Evolutionary conservation across 805 yeast genomes (phyloP), one percentile per base, ranked within the genome.

Genomic region (Starmerella riodocensis): DNA sequence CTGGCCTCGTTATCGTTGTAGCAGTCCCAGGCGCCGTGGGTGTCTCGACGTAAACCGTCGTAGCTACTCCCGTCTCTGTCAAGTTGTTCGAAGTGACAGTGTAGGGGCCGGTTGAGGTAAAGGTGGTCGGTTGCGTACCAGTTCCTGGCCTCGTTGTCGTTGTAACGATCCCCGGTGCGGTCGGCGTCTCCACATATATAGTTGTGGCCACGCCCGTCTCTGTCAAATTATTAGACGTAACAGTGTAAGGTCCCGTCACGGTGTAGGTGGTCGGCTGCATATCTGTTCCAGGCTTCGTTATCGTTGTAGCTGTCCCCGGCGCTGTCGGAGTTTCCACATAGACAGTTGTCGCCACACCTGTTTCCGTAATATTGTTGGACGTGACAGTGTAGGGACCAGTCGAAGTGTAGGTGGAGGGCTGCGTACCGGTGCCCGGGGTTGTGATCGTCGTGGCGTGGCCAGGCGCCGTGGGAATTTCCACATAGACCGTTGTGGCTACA

Each of bases 1-100:
- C 30, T 11, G 34, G 29, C 7, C n/a, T 16, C 13, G 37, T 33
- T 3, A 17, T 26, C 6, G 39, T 35, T 4, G 37, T 19, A 9
- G 34, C 21, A 16, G 23, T 24, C 12, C 20, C 39, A 4, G 39
- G 39, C 11, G 21, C 8, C 8, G 41, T 39, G 7, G 42, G 42
- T 3, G 38, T 39, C 17, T 20, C 25, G 7, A 31, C 14, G 4
- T 13, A 4, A 6, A 34, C 29, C n/a, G 38, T 19, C 7, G 39
- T 25, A 8, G 11, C 35, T 9, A 22, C n/a, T 4, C 39, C 22
- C 6, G 17, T 27, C 6, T 13, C 24, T 3, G 27, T 24, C 9
- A 24, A 13, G 27, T 24, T 24, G 27, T 13, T 13, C 27, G 27
- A 24, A 13, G 27, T 24, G 27, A 24, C 13, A 11, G 27, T 24